These are phyloP conservation scores for Marasmius sp. DNA, from an alignment of 1,284 basidiomycete genomes.

Conservation along the genomic window DNA sequence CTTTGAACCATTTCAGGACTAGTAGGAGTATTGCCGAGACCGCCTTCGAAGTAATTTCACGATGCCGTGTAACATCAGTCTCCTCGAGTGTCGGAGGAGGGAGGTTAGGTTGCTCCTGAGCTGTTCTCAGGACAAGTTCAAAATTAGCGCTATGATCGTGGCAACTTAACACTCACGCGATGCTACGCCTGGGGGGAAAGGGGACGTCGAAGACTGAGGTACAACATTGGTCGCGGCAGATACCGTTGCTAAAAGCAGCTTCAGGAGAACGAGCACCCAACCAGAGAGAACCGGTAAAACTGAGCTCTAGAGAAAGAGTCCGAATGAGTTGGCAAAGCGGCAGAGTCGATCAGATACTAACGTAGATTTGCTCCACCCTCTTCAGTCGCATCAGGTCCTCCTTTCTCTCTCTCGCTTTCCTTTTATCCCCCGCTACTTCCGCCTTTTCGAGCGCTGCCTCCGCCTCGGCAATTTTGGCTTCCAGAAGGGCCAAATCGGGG, in stretches of 20 bases:
- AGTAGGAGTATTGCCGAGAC: conserved; percentile 93
- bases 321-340: background rate
- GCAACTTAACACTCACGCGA: conserved; percentile 52
- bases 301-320: conserved; percentile 48
- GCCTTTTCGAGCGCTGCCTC: conserved; percentile 57
- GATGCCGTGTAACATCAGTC: conserved; percentile 91
- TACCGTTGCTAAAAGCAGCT: conserved; percentile 86
- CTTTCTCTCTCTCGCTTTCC: conserved; percentile 65
- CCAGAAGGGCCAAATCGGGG: conserved; percentile 68
- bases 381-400: conserved; percentile 84
- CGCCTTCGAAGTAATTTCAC: conserved; percentile 97
- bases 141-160: conserved; percentile 9
- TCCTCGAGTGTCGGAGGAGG: conserved; percentile 86
- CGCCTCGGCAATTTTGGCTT: conserved; percentile 70
- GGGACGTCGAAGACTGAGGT: conserved; percentile 63
- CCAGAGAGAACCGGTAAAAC: conserved; percentile 82
- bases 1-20: conserved; percentile 97
- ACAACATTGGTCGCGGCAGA: conserved; percentile 65
- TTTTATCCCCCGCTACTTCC: conserved; percentile 53
- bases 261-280: conserved; percentile 88
- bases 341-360: conserved; percentile 38
- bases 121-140: conserved; percentile 27
- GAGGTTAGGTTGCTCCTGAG: conserved; percentile 60
- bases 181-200: conserved; percentile 68
- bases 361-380: conserved; percentile 90